Base-by-base conservation (phyloP, 805 yeast genomes). In the Phaffomyces opuntiae region DNA sequence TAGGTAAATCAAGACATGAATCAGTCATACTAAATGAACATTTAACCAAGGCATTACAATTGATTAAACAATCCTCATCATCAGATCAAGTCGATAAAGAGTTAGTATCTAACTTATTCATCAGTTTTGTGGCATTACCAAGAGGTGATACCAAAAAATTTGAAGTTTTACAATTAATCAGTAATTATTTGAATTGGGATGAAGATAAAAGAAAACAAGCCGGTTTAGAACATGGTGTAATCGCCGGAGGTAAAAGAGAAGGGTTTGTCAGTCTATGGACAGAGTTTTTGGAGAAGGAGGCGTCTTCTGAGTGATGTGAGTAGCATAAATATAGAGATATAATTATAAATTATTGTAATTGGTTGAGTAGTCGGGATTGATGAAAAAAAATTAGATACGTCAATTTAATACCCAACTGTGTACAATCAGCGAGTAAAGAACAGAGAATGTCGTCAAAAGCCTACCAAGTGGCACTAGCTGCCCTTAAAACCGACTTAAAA, bases 131-230 rank as follows among this genome's bases (percentile, higher is more conserved):
- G 16, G 83, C 83, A 32, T 70, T 91, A 29, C 96, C 96, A 7
- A 72, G 99, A 49, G 96, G 93, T 2, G 99, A 93, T 62, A 77
- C 96, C 9, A 91, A 90, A 66, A 89, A 93, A 64, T 93, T 86
- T 61, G 98, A 93, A 70, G 96, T 93, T 5, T 72, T 93, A 41
- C 86, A 80, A 60, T 74, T 93, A 49, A 83, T 93, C 37, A 77
- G 96, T 11, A 86, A 87, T 49, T 81, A 83, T 53, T 70, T 93
- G 48, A 83, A 78, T 48, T 93, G 99, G 99, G 91, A 85, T 63
- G 93, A 87, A 42, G 81, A 76, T 38, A 80, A 85, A 61, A 80
- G 76, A 56, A 68, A 78, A 24, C 85, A 81, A 49, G 95, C 95
- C 1, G 96, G 96, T 0, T 65, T 87, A 43, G 59, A 76, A 27